Evolutionary conservation across 495 filamentous ascomycete genomes (phyloP).

Genomic region (Aspergillus asperescens): DNA sequence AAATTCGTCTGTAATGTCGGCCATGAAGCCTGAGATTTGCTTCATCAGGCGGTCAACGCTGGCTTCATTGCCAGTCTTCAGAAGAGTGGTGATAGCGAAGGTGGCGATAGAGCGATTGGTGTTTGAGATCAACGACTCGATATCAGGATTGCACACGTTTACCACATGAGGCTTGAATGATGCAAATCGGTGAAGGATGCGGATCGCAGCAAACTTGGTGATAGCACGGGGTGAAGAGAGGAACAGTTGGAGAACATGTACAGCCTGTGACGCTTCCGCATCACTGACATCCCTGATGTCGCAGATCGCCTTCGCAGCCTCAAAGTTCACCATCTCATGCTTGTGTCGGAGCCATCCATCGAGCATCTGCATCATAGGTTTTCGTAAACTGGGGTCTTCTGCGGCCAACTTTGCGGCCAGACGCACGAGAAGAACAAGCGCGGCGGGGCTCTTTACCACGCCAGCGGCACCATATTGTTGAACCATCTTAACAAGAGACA

Average conservation of each 20-base stretch:
- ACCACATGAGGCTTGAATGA: conserved; percentile 92
- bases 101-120: conserved; percentile 96
- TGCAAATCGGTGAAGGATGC: conserved; percentile 93
- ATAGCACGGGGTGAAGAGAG: conserved; percentile 93
- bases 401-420: conserved; percentile 92
- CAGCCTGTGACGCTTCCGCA: conserved; percentile 83
- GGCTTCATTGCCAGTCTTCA: conserved; percentile 96
- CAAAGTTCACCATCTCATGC: conserved; percentile 99
- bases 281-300: conserved; percentile 91
- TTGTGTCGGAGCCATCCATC: conserved; percentile 98
- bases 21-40: conserved; percentile 96
- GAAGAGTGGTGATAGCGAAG: conserved; percentile 93
- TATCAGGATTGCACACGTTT: conserved; percentile 90
- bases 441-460: conserved; percentile 89
- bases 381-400: conserved; percentile 81
- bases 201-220: conserved; percentile 95
- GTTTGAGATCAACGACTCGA: conserved; percentile 92
- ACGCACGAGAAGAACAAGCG: conserved; percentile 84
- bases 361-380: conserved; percentile 89
- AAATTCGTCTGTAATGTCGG: conserved; percentile 97
- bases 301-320: conserved; percentile 96
- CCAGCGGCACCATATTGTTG: conserved; percentile 92
- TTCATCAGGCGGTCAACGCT: conserved; percentile 98
- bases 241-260: conserved; percentile 94
- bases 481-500: conserved; percentile 99